Base-by-base conservation (phyloP, 441 rosid species). In the Erodium moschatum region DNA sequence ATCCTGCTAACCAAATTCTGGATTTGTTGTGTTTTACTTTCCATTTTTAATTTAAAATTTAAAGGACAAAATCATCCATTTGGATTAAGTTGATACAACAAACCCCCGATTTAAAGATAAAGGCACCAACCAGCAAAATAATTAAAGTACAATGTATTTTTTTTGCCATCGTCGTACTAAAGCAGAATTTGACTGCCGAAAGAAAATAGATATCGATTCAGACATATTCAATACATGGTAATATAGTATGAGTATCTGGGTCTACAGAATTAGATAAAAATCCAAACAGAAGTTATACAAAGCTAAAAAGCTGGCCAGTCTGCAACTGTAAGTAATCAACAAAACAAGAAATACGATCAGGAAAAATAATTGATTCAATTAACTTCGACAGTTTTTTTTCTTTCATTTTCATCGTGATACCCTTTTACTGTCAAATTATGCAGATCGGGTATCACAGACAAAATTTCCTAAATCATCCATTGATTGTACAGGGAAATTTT, bases 401-500 rank as follows among this genome's bases (percentile, higher is more conserved):
- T 24, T n/a, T 9, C 60, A 16, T 15, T 52, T 52, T 52, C 60
- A 52, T 15, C 60, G 16, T 52, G 62, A 56, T 19, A 7, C 20
- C 27, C 62, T 19, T 18, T 24, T 56, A 56, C 24, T 7, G 18
- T 56, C 62, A 56, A 56, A 56, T 56, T 16, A 15, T 16, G 18
- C 62, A 56, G 62, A 16, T 16, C 27, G 24, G 62, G 62, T 56
- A 19, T 56, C 24, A 8, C 4, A 7, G 62, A 56, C 62, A 56
- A 18, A 56, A 18, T 15, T 12, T 56, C 19, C 60, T 52, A 52
- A 44, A 44, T 44, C n/a, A 44, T 44, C 50, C 50, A 44, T 44
- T 20, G 62, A 56, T 56, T 56, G 62, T 56, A 56, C 62, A 56
- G 27, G 62, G 27, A 19, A 18, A 56, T 56, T 56, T 18, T 18